A percentile compares a stretch with the other conserved stretches of the same genome.
Conservation (phyloP, 805 yeast genomes). For the Hermanozyma aechmeae region DNA sequence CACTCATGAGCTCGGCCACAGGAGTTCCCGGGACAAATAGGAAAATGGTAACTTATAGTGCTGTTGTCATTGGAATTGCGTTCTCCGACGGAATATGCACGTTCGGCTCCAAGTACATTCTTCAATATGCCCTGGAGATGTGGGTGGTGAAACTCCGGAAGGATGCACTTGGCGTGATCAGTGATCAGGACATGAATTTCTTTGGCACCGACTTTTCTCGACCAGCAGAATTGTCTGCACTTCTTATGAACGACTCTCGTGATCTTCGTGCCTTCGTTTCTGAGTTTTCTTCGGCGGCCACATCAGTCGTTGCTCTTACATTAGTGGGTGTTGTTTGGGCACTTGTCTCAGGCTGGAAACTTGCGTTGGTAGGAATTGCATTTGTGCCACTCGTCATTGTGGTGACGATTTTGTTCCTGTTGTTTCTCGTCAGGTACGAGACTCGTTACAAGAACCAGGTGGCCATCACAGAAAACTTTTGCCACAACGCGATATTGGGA, state of each 20-base stretch:
- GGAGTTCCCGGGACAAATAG: constrained; percentile 16
- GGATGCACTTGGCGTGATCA: constrained; percentile 37
- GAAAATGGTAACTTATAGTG: constrained; percentile 63
- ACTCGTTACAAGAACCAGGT: constrained; percentile 47
- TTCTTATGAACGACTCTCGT: constrained; percentile 73
- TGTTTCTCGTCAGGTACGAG: constrained; percentile 45
- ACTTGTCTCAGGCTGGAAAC: constrained; percentile 70
- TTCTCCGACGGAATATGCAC: constrained; percentile 49
- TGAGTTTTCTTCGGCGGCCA: constrained; percentile 46
- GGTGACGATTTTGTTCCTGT: constrained; percentile 44
- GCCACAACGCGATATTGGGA: constrained; percentile 46
- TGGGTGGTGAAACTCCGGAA: constrained; percentile 55
- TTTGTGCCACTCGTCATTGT: constrained; percentile 56
- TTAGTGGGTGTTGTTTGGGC: constrained; percentile 71
- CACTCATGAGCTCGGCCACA: neutral
- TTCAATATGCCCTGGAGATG: constrained; percentile 54
- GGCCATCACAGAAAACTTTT: constrained; percentile 42
- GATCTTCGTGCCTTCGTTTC: constrained; percentile 62
- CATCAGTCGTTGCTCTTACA: constrained; percentile 47
- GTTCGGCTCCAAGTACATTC: constrained; percentile 39
- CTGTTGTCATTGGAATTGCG: constrained; percentile 57
- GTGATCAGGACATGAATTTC: constrained; percentile 47
- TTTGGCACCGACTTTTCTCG: constrained; percentile 28
- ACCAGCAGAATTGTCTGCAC: constrained; percentile 50
- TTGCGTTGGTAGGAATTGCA: constrained; percentile 74